These are phyloP conservation scores for Arachnomyces sp. DNA, from an alignment of 2,329 filamentous ascomycete species.

Conservation along the genomic window DNA sequence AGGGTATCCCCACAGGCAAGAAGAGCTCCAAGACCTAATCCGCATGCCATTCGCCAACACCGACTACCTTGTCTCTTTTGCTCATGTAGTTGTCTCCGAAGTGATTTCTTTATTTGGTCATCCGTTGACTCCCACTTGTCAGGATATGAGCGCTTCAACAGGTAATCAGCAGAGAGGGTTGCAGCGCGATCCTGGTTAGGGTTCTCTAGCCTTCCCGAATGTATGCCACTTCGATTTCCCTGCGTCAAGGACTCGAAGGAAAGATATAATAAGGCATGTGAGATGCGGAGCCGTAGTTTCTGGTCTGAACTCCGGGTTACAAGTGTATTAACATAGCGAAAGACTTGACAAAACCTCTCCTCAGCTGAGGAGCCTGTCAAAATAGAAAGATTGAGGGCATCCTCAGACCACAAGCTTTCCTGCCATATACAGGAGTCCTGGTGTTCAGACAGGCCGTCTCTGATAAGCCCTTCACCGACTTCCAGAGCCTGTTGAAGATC, in stretches of 20 bases:
- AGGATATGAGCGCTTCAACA: constrained; percentile 1
- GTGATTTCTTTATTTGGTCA: not conserved
- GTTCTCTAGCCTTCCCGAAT: constrained; percentile 3
- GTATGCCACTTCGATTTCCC: not conserved
- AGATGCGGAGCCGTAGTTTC: constrained; percentile 2
- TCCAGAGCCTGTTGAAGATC: constrained; percentile 2
- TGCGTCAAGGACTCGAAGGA: constrained; percentile 1
- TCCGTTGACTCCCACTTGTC: constrained; percentile 1
- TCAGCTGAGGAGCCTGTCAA: constrained; percentile 1
- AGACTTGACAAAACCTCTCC: constrained; percentile 4
- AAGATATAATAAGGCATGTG: constrained; percentile 3
- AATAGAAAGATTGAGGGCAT: constrained; percentile 1
- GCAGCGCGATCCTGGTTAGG: constrained; percentile 2
- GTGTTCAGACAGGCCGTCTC: constrained; percentile 1
- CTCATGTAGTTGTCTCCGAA: not conserved
- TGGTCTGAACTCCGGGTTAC: constrained; percentile 1
- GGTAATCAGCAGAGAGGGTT: constrained; percentile 2
- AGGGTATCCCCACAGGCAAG: not conserved
- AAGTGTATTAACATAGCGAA: constrained; percentile 4
- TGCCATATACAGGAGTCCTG: constrained; percentile 1
- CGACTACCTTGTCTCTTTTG: constrained; percentile 4
- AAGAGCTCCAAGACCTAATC: constrained; percentile 1
- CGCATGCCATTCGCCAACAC: constrained; percentile 1
- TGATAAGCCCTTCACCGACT: constrained; percentile 2
- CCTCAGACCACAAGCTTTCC: constrained; percentile 1